Base-by-base conservation (phyloP, 768 basidiomycete species). In the Boletus rubescentipes region DNA sequence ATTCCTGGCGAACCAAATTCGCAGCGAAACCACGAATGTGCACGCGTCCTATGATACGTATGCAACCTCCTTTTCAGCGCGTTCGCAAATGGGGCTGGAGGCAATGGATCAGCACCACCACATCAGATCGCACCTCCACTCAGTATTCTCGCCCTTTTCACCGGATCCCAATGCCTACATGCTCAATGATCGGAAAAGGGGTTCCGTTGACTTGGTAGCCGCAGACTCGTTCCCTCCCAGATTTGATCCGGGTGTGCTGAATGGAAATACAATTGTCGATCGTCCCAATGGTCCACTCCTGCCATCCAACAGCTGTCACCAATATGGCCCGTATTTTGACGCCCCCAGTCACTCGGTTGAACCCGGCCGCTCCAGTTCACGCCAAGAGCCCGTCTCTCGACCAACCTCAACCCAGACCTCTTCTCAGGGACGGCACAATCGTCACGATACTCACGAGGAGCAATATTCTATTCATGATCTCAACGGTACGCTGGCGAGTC, bases 401-500 rank as follows among this genome's bases (percentile, higher is more conserved):
- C 81, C 83, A 34, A 63, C 74, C 3, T 85, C 84, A 16, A 79
- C 82, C 8, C 76, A 78, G 46, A 66, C 67, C 37, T 64, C 62
- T 21, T 61, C 66, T 23, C 65, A 65, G 26, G 65, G 64, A 34
- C 61, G 50, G 7, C 58, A 54, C 29, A 56, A 48, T 37, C 58
- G 64, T 46, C 68, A 62, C 53, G 60, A 65, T 53, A 35, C 57
- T 46, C 59, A 59, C 43, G 66, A 72, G 54, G 81, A 81, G 45
- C 74, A 77, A 16, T 84, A 86, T 54, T 46, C 67, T 30, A 78
- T 91, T 59, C 81, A 82, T 36, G 88, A 90, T 68, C 69, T 92
- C 48, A 91, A 88, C 61, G 85, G 86, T 20, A 89, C 85, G 29
- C 76, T 92, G 36, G 87, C 89, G 32, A 89, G 84, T 66, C 79